phyloP scores from a whole-genome alignment of 208 protist species.

The Leishmania tropica region DNA sequence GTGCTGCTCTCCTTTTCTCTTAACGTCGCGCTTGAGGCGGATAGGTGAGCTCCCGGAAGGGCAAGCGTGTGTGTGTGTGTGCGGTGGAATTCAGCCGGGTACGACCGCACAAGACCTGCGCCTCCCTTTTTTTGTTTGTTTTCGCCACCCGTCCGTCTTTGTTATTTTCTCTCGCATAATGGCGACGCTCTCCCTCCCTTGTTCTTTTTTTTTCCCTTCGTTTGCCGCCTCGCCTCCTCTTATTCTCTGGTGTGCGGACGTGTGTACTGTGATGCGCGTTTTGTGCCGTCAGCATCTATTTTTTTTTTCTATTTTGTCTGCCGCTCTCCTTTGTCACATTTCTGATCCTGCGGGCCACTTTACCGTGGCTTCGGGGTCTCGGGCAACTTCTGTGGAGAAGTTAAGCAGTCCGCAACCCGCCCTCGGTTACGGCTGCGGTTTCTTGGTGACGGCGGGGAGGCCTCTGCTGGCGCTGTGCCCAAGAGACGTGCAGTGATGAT shows the following conservation, averaged over 20 bases:
- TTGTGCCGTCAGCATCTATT: neutral
- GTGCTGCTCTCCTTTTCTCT: too few species aligned
- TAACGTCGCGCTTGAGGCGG: neutral
- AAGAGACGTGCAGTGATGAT: neutral
- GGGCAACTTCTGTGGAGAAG: neutral
- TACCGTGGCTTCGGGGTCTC: too few species aligned
- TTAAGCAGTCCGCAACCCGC: neutral
- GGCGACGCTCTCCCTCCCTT: neutral
- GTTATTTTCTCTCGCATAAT: neutral
- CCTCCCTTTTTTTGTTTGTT: neutral
- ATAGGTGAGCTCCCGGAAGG: neutral
- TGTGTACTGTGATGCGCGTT: neutral
- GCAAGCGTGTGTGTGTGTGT: neutral
- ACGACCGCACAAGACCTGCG: neutral
- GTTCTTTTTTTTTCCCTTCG: neutral
- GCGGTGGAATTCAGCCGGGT: neutral
- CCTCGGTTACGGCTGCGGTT: neutral
- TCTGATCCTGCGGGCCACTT: too few species aligned
- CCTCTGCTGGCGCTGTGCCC: neutral
- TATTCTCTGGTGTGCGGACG: neutral
- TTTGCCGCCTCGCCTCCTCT: neutral
- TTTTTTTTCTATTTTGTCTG: neutral
- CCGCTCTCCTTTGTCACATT: neutral
- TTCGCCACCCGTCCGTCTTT: neutral
- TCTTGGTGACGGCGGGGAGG: neutral